These are phyloP conservation scores for Candida vartiovaarae DNA, from an alignment of 805 yeast species.

Conservation along the genomic window DNA sequence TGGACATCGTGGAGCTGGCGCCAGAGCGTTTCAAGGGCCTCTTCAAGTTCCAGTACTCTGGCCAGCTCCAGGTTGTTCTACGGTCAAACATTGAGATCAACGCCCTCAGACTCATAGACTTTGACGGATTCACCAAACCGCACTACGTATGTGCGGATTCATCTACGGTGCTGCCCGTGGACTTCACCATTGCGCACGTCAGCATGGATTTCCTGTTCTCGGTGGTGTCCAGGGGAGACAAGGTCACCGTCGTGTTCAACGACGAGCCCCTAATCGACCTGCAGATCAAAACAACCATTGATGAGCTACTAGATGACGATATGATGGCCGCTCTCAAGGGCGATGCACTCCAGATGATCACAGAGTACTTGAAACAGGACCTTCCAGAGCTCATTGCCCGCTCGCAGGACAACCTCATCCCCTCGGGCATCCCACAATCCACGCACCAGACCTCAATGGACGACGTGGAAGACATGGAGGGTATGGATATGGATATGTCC, in stretches of 20 bases:
- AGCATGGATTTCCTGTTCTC: constrained; percentile 18
- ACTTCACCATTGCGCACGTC: constrained; percentile 14
- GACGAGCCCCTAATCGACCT: constrained; percentile 21
- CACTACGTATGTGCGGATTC: constrained; percentile 18
- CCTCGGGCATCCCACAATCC: no score
- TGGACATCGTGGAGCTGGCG: constrained; percentile 18
- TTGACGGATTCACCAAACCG: constrained; percentile 22
- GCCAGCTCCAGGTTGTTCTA: constrained; percentile 13
- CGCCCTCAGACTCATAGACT: constrained; percentile 18
- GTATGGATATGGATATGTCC: neutral
- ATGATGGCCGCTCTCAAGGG: constrained; percentile 14
- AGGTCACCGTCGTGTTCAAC: constrained; percentile 20
- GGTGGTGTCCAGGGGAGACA: constrained; percentile 15
- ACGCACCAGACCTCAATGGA: no score
- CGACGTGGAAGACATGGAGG: neutral
- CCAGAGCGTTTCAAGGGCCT: constrained; percentile 17
- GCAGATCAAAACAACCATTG: constrained; percentile 19
- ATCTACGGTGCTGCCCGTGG: constrained; percentile 22
- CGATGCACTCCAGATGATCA: constrained; percentile 16
- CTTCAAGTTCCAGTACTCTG: constrained; percentile 20
- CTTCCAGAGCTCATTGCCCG: constrained; percentile 17
- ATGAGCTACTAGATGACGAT: constrained; percentile 22
- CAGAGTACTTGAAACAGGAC: constrained; percentile 17
- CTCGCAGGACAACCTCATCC: neutral
- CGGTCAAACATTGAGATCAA: constrained; percentile 21